phyloP scores from a whole-genome alignment of 805 yeast species.

The Candida ficus region DNA sequence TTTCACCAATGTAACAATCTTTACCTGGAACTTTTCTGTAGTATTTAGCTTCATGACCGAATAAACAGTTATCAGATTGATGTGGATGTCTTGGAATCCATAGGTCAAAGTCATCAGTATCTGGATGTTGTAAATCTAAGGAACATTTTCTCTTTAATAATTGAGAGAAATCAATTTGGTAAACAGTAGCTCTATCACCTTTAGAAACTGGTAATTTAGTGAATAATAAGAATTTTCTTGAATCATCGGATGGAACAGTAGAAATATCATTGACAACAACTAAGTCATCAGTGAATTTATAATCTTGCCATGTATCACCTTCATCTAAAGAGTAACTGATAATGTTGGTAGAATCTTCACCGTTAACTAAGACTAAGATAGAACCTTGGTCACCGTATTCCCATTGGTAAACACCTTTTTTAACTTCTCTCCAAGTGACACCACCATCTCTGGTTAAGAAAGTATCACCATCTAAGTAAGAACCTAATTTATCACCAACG shows the following conservation, averaged over 20 bases:
- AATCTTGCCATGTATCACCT: constrained; percentile 72
- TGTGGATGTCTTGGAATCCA: constrained; percentile 59
- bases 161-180: constrained; percentile 53
- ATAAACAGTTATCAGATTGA: constrained; percentile 49
- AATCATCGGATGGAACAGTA: constrained; percentile 90
- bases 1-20: constrained; percentile 63
- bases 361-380: constrained; percentile 66
- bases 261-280: constrained; percentile 66
- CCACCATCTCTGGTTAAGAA: constrained; percentile 91
- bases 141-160: constrained; percentile 51
- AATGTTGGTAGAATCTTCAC: constrained; percentile 50
- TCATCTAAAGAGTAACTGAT: constrained; percentile 69
- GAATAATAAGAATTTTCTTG: constrained; percentile 69
- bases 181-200: constrained; percentile 42
- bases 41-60: constrained; percentile 65
- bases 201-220: constrained; percentile 40
- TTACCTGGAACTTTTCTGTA: constrained; percentile 52
- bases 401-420: constrained; percentile 79
- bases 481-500: constrained; percentile 61
- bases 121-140: constrained; percentile 39
- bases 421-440: constrained; percentile 75
- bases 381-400: constrained; percentile 96
- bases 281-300: constrained; percentile 51
- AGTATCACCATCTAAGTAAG: constrained; percentile 53
- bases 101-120: constrained; percentile 54